These are phyloP conservation scores for Flagelloscypha sp. DNA, from an alignment of 768 basidiomycete species.

Conservation along the genomic window DNA sequence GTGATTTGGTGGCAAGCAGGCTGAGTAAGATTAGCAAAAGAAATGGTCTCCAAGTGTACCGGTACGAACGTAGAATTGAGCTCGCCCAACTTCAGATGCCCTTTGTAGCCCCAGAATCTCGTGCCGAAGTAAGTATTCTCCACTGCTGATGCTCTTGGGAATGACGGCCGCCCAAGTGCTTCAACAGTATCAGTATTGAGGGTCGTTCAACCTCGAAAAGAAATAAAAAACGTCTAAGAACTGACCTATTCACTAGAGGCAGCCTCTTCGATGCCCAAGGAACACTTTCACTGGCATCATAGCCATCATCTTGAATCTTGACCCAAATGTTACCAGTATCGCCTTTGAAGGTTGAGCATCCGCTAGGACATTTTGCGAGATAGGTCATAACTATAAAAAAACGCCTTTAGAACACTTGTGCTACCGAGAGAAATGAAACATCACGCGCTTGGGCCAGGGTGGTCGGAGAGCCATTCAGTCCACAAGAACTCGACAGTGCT, in stretches of 20 bases:
- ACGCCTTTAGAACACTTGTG: too few species aligned
- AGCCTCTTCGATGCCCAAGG: constrained; percentile 12
- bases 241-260: constrained; percentile 7
- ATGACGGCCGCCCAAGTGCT: constrained; percentile 27
- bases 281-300: constrained; percentile 7
- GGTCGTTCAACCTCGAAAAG: too few species aligned
- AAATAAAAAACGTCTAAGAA: too few species aligned
- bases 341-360: constrained; percentile 15
- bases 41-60: background rate
- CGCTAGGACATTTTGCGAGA: constrained; percentile 14
- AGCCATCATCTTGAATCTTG: constrained; percentile 9
- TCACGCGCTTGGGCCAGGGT: constrained; percentile 8
- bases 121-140: constrained; percentile 27
- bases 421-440: too few species aligned
- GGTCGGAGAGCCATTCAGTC: constrained; percentile 9
- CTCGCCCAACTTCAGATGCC: constrained; percentile 25
- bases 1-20: constrained; percentile 28
- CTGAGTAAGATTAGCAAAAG: constrained; percentile 4
- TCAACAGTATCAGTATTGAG: too few species aligned
- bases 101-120: constrained; percentile 30
- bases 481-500: constrained; percentile 13
- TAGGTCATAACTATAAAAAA: constrained; percentile 18
- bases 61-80: constrained; percentile 29
- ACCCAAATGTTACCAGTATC: constrained; percentile 14
- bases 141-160: constrained; percentile 25